Conservation (phyloP, 768 basidiomycete species). For the Infundibulicybe gibba region DNA sequence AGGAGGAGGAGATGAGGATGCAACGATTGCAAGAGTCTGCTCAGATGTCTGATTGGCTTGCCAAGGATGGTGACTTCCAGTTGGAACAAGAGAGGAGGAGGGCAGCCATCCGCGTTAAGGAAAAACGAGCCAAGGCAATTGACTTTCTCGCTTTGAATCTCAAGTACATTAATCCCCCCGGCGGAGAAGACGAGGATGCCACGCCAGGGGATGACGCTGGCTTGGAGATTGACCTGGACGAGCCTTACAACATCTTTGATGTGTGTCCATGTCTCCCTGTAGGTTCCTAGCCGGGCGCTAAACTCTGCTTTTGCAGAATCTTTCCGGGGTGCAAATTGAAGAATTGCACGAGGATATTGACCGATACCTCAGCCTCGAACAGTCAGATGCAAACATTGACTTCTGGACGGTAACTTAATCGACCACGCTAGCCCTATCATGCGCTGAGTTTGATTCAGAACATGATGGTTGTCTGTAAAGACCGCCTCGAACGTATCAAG, state of each 20-base stretch:
- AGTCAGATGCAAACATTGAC: constrained; percentile 81
- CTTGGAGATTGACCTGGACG: constrained; percentile 96
- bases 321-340: constrained; percentile 83
- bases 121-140: constrained; percentile 97
- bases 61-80: constrained; percentile 96
- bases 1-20: constrained; percentile 91
- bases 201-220: constrained; percentile 64
- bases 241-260: constrained; percentile 97
- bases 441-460: constrained; percentile 45
- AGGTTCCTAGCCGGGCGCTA: background rate
- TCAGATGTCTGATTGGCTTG: constrained; percentile 97
- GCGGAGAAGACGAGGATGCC: constrained; percentile 61
- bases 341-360: constrained; percentile 95
- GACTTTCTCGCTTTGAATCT: constrained; percentile 97
- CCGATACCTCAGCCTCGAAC: constrained; percentile 85
- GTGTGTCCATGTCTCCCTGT: constrained; percentile 41
- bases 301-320: constrained; percentile 49
- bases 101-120: constrained; percentile 91
- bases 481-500: constrained; percentile 77
- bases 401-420: constrained; percentile 82
- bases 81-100: constrained; percentile 89
- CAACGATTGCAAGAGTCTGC: constrained; percentile 89
- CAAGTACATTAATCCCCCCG: constrained; percentile 78
- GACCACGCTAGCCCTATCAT: background rate
- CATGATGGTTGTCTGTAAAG: constrained; percentile 96